Percentiles rank a stretch among this genome's conserved stretches.
Conservation (phyloP, 176 grass and related monocot genomes). For the Juncus effusus region DNA sequence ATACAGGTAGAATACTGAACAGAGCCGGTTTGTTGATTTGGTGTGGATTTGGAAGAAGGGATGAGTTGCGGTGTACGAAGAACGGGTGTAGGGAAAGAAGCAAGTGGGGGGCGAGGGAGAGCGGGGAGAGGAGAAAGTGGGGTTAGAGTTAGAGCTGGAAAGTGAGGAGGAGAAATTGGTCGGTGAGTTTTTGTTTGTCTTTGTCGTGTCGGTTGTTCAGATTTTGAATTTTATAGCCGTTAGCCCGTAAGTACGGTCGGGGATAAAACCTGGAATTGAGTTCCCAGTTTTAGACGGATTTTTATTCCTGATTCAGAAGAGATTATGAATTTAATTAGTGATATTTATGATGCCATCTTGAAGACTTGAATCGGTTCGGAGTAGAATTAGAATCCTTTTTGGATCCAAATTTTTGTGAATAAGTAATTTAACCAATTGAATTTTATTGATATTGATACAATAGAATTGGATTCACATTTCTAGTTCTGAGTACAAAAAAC, state of each 20-base stretch:
- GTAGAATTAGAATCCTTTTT: no score
- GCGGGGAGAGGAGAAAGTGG: constrained; percentile 5
- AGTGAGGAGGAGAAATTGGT: constrained; percentile 2
- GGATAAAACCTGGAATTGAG: no score
- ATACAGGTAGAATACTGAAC: neutral
- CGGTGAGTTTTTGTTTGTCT: neutral
- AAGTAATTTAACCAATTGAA: no score
- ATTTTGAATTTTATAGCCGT: constrained; percentile 28
- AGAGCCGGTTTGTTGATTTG: neutral
- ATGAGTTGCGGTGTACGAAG: neutral
- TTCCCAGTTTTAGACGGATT: no score
- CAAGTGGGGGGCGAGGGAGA: constrained; percentile 16
- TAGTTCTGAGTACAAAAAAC: no score
- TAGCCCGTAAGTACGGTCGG: neutral
- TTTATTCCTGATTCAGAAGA: no score
- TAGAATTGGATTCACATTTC: no score
- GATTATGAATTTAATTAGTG: no score
- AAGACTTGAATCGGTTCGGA: no score
- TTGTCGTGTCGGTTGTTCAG: constrained; percentile 13
- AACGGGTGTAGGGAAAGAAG: neutral
- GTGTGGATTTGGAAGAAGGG: neutral
- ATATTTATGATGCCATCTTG: no score
- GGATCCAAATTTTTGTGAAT: no score
- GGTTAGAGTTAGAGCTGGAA: constrained; percentile 28
- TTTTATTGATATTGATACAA: no score